phyloP scores from a whole-genome alignment of 1,139 yeast species.

The Yamadazyma mexicana region DNA sequence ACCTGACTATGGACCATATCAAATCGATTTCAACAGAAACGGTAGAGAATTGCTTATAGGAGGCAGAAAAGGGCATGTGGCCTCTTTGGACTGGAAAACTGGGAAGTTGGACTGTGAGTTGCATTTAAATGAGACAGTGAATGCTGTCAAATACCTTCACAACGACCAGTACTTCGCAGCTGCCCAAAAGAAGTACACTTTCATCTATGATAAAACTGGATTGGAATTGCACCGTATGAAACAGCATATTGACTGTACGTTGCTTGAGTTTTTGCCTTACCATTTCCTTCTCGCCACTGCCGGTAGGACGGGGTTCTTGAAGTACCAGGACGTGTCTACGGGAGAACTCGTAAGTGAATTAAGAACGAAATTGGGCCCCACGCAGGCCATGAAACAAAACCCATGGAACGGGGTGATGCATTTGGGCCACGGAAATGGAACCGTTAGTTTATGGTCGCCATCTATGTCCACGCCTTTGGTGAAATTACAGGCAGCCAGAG shows the following conservation, averaged over 20 bases:
- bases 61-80: conserved; percentile 92
- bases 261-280: conserved; percentile 86
- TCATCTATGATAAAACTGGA: conserved; percentile 88
- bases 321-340: conserved; percentile 94
- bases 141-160: conserved; percentile 87
- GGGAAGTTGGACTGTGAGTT: conserved; percentile 82
- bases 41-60: conserved; percentile 85
- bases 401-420: conserved; percentile 96
- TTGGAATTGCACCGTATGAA: conserved; percentile 88
- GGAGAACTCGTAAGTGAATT: conserved; percentile 83
- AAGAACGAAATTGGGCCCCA: conserved; percentile 87
- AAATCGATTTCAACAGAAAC: conserved; percentile 76
- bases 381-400: conserved; percentile 83
- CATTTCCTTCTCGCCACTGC: conserved; percentile 87
- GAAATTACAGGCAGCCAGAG: conserved; percentile 76
- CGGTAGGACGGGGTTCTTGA: conserved; percentile 83
- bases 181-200: conserved; percentile 94
- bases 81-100: conserved; percentile 93
- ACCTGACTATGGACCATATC: conserved; percentile 84
- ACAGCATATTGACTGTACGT: conserved; percentile 83
- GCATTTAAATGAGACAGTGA: conserved; percentile 82
- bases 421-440: conserved; percentile 91
- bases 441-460: conserved; percentile 93
- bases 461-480: conserved; percentile 83
- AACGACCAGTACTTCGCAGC: conserved; percentile 94